Percentiles rank a stretch among this genome's conserved stretches.
These are phyloP conservation scores for Trametes cingulata DNA, from an alignment of 768 basidiomycete genomes.

Conservation along the genomic window DNA sequence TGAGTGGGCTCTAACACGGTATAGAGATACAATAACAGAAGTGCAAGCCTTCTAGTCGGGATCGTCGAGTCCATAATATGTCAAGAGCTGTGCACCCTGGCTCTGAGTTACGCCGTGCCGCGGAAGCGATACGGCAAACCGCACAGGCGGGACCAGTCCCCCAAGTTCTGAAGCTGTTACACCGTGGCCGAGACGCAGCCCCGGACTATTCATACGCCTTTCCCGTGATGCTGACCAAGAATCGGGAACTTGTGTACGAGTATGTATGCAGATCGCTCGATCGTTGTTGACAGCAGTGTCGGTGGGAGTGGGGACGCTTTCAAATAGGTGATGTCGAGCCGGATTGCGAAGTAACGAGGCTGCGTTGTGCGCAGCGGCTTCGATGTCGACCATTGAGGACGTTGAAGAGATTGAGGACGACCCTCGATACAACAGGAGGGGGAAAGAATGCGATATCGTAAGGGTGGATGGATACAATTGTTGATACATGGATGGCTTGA, in stretches of 20 bases:
- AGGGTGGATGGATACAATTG: too few relatives aligned
- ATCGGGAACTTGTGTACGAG: background rate
- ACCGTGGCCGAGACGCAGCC: background rate
- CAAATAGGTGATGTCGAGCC: too few relatives aligned
- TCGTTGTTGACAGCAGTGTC: background rate
- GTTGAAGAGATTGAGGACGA: background rate
- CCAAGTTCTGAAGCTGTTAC: background rate
- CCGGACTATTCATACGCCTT: constrained; percentile 1
- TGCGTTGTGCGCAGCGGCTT: too few relatives aligned
- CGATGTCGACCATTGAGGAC: too few relatives aligned
- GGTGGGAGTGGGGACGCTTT: too few relatives aligned
- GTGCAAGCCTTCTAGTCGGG: too few relatives aligned
- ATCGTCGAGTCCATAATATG: too few relatives aligned
- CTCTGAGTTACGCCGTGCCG: background rate
- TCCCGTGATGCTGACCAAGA: constrained; percentile 1
- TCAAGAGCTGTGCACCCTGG: background rate
- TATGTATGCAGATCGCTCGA: background rate
- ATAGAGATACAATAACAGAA: too few relatives aligned
- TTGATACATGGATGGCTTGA: background rate
- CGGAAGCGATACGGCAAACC: background rate
- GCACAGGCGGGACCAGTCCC: background rate
- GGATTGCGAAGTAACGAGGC: too few relatives aligned
- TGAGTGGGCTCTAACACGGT: too few relatives aligned
- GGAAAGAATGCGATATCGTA: too few relatives aligned
- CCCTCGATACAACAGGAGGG: background rate